Evolutionary conservation across 305 asterid genomes (phyloP).

Genomic region (Fraxinus greggii): DNA sequence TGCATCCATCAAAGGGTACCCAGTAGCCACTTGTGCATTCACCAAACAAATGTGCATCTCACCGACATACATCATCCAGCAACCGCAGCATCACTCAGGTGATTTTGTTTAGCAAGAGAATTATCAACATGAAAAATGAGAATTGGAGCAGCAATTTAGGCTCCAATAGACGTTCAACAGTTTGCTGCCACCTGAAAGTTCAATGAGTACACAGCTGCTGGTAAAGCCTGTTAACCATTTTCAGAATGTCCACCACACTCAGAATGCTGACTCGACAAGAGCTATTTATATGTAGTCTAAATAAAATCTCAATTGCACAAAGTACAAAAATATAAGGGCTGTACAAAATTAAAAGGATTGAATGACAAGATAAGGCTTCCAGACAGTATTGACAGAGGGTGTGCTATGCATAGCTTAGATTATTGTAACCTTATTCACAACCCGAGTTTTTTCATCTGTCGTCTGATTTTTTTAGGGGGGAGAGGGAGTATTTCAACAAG

Average conservation of each 20-base stretch:
- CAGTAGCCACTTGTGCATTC: not conserved
- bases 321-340: not conserved
- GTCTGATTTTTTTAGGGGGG: not conserved
- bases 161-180: slow-evolving; percentile 35
- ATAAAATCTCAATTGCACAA: not conserved
- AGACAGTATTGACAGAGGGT: not conserved
- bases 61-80: not conserved
- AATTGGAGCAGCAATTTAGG: slow-evolving; percentile 55
- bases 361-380: not conserved
- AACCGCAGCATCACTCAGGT: slow-evolving; percentile 25
- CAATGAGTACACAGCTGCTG: slow-evolving; percentile 97
- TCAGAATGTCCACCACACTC: slow-evolving; percentile 69
- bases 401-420: not conserved
- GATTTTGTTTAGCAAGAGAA: slow-evolving; percentile 51
- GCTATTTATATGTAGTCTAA: slow-evolving; percentile 22
- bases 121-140: slow-evolving; percentile 46
- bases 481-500: not conserved
- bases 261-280: slow-evolving; percentile 46
- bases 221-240: slow-evolving; percentile 83
- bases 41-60: not conserved
- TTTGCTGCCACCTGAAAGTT: slow-evolving; percentile 93
- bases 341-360: not conserved
- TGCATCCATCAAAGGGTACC: not conserved
- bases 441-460: not conserved
- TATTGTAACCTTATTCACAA: not conserved